A percentile compares a stretch with the other conserved stretches of the same genome.
phyloP scores from a whole-genome alignment of 768 basidiomycete genomes.

The Mycena pura region DNA sequence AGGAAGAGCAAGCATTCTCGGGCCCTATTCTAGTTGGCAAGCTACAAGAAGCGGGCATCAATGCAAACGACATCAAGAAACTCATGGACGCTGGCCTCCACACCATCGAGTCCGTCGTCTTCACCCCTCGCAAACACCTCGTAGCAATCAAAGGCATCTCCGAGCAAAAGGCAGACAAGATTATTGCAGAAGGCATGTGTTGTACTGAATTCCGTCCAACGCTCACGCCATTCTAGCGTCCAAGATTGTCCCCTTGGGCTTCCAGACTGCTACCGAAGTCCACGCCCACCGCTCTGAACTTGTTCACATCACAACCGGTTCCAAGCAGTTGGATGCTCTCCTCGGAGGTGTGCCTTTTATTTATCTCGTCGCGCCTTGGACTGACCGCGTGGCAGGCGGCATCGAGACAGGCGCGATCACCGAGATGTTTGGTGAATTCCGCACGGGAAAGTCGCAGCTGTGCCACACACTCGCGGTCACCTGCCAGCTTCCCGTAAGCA shows the following conservation, averaged over 20 bases:
- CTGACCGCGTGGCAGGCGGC: conserved; percentile 61
- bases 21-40: conserved; percentile 89
- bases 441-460: conserved; percentile 97
- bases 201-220: conserved; percentile 6
- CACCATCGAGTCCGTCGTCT: conserved; percentile 95
- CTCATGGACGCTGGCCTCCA: conserved; percentile 89
- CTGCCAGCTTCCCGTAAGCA: conserved; percentile 94
- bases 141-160: conserved; percentile 95
- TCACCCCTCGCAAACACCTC: conserved; percentile 93
- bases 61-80: conserved; percentile 93
- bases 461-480: conserved; percentile 99
- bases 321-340: conserved; percentile 93
- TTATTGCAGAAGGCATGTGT: conserved; percentile 81
- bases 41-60: conserved; percentile 87
- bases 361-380: conserved; percentile 8
- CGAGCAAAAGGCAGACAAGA: conserved; percentile 97
- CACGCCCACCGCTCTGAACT: conserved; percentile 94
- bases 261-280: conserved; percentile 97
- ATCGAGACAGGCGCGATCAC: conserved; percentile 99
- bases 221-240: conserved; percentile 12
- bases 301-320: conserved; percentile 96
- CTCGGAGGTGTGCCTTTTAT: conserved; percentile 73
- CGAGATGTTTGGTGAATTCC: conserved; percentile 97
- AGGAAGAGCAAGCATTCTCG: conserved; percentile 63
- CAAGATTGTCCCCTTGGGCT: conserved; percentile 96